phyloP scores from a whole-genome alignment of 1,139 yeast genomes.

The Blastobotrys serpentis region DNA sequence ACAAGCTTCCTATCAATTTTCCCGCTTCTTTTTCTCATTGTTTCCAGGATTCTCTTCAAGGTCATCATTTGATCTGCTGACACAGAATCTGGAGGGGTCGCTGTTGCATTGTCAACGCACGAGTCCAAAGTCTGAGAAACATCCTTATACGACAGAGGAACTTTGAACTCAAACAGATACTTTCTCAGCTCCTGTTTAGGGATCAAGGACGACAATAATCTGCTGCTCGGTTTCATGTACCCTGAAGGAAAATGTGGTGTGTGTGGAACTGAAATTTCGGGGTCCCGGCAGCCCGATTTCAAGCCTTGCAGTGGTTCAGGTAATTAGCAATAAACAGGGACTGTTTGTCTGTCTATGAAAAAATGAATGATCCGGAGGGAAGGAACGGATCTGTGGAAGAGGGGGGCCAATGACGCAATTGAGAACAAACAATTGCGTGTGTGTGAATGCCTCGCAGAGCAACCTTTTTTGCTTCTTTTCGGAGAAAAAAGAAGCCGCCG shows the following conservation, averaged over 20 bases:
- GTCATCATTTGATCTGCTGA: conserved; percentile 53
- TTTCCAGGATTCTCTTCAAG: conserved; percentile 65
- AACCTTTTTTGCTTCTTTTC: too few relatives aligned
- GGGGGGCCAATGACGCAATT: too few relatives aligned
- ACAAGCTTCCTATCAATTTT: conserved; percentile 48
- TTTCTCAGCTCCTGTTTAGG: conserved; percentile 29
- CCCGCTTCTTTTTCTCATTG: conserved; percentile 59
- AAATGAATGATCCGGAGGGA: too few relatives aligned
- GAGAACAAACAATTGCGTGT: too few relatives aligned
- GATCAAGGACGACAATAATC: conserved; percentile 18
- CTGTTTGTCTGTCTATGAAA: too few relatives aligned
- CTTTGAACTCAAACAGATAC: conserved; percentile 32
- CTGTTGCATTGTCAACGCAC: conserved; percentile 20
- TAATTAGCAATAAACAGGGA: too few relatives aligned
- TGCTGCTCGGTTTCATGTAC: not conserved
- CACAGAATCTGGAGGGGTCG: conserved; percentile 18
- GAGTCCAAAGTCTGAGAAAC: conserved; percentile 28
- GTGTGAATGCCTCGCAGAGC: too few relatives aligned
- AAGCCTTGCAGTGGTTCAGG: too few relatives aligned
- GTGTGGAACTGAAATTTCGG: not conserved
- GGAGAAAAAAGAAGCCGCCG: too few relatives aligned
- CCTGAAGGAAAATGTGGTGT: conserved; percentile 1
- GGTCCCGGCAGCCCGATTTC: too few relatives aligned
- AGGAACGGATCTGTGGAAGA: too few relatives aligned
- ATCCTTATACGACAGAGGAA: conserved; percentile 32